phyloP scores from a whole-genome alignment of 805 yeast genomes.

The Maudiozyma saulgeensis region DNA sequence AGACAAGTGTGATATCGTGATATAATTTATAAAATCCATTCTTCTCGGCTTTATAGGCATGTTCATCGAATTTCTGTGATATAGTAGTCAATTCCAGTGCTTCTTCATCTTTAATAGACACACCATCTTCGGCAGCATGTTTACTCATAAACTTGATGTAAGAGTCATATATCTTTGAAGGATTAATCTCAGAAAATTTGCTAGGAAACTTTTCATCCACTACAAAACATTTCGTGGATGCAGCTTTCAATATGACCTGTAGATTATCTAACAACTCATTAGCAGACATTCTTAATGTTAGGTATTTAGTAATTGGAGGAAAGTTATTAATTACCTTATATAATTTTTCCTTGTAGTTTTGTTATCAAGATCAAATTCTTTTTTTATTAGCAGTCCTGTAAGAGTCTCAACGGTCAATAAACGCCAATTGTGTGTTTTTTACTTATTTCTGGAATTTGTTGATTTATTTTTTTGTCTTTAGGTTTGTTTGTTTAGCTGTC shows the following conservation, averaged over 20 bases:
- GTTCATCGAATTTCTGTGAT: constrained; percentile 31
- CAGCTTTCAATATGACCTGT: constrained; percentile 20
- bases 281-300: constrained; percentile 1
- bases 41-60: constrained; percentile 31
- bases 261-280: constrained; percentile 11
- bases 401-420: too few relatives aligned
- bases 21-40: constrained; percentile 44
- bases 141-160: constrained; percentile 31
- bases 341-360: too few relatives aligned
- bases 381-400: too few relatives aligned
- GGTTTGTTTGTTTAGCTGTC: too few relatives aligned
- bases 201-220: constrained; percentile 35
- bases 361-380: too few relatives aligned
- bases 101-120: constrained; percentile 15
- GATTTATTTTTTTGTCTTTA: too few relatives aligned
- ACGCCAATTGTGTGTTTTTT: too few relatives aligned
- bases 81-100: constrained; percentile 32
- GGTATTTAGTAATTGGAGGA: too few relatives aligned
- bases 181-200: constrained; percentile 38
- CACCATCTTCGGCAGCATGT: constrained; percentile 14
- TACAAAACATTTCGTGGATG: constrained; percentile 26
- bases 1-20: constrained; percentile 57
- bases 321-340: too few relatives aligned
- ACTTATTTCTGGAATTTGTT: too few relatives aligned
- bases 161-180: constrained; percentile 36